Evolutionary conservation across 345 rosid genomes (phyloP).

Genomic region (Jatropha curcas): DNA sequence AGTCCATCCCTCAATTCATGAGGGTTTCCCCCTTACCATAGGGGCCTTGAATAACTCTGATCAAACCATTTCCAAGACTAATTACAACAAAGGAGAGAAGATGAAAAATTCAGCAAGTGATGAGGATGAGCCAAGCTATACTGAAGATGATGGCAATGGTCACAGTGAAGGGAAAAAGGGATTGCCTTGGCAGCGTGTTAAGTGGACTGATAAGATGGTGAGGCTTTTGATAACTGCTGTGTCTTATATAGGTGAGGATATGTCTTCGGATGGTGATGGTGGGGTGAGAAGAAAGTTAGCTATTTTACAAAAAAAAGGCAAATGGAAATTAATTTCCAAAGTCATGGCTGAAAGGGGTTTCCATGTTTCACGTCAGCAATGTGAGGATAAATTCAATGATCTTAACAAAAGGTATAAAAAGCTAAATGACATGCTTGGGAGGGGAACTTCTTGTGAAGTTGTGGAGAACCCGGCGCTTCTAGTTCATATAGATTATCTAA

Average conservation of each 20-base stretch:
- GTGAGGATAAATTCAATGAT: conserved; percentile 93
- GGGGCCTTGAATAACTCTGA: conserved; percentile 63
- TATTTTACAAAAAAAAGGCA: conserved; percentile 81
- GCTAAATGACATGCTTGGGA: conserved; percentile 91
- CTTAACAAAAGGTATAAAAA: conserved; percentile 91
- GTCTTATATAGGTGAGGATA: conserved; percentile 82
- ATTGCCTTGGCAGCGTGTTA: conserved; percentile 88
- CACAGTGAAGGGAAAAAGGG: conserved; percentile 65
- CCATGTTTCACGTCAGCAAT: conserved; percentile 93
- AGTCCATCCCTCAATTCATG: conserved; percentile 45
- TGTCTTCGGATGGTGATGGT: conserved; percentile 43
- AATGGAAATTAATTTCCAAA: conserved; percentile 87
- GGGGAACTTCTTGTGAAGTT: conserved; percentile 88
- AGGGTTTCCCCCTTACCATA: conserved; percentile 71
- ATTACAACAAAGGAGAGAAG: conserved; percentile 57
- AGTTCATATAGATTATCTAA: conserved; percentile 64
- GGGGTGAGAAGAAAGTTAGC: conserved; percentile 69
- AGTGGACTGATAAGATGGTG: conserved; percentile 97
- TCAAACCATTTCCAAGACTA: conserved; percentile 42
- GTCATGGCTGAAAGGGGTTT: conserved; percentile 86
- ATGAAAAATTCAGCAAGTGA: conserved; percentile 68
- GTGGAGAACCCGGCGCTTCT: conserved; percentile 84
- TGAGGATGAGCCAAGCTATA: conserved; percentile 80
- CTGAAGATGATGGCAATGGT: conserved; percentile 67
- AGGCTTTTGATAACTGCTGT: conserved; percentile 85